phyloP scores from a whole-genome alignment of 1,284 basidiomycete species.

The Ustilago trichophora region DNA sequence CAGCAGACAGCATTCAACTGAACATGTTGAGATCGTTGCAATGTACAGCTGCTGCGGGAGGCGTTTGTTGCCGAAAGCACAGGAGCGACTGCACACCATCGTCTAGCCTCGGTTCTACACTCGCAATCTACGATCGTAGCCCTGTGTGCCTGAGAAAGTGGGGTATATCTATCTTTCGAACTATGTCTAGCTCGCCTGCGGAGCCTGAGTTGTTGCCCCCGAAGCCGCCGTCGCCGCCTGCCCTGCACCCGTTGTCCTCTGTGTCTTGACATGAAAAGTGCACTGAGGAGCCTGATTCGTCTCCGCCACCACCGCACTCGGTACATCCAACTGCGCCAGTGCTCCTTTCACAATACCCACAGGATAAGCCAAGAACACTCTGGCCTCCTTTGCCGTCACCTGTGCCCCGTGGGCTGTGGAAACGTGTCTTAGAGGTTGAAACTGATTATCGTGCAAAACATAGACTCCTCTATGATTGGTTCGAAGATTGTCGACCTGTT shows the following conservation, averaged over 20 bases:
- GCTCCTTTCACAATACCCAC: constrained; percentile 55
- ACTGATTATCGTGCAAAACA: constrained; percentile 88
- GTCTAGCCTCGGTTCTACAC: too few species aligned
- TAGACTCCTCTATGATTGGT: constrained; percentile 95
- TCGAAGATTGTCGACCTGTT: constrained; percentile 92
- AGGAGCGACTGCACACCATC: too few species aligned
- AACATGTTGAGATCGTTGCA: too few species aligned
- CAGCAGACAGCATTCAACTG: too few species aligned
- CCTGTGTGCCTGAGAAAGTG: too few species aligned
- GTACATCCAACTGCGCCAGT: constrained; percentile 51
- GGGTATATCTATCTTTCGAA: too few species aligned
- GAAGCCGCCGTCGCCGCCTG: too few species aligned
- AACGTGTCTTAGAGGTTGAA: constrained; percentile 81
- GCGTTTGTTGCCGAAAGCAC: too few species aligned
- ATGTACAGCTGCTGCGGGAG: too few species aligned
- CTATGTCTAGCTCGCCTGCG: too few species aligned
- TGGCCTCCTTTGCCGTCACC: constrained; percentile 71
- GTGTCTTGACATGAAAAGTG: constrained; percentile 59
- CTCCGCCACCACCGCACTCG: constrained; percentile 53
- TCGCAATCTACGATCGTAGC: too few species aligned
- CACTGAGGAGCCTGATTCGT: constrained; percentile 48
- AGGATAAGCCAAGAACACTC: constrained; percentile 49
- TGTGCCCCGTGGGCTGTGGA: constrained; percentile 80
- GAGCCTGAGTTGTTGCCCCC: too few species aligned
- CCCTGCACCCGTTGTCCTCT: constrained; percentile 6